phyloP scores from a whole-genome alignment of 2,329 filamentous ascomycete genomes.

The Monilinia polystroma region DNA sequence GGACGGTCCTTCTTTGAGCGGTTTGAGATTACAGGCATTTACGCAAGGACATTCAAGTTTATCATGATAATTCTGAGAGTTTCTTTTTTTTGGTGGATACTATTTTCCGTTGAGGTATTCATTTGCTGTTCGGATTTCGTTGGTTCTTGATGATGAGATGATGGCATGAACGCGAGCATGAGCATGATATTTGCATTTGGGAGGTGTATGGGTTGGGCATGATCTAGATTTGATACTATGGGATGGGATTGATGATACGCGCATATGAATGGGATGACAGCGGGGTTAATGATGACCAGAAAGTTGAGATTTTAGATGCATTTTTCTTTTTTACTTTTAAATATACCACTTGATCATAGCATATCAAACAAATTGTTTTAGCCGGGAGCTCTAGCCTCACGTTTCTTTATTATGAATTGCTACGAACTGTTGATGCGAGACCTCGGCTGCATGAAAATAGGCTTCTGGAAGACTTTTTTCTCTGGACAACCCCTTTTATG shows the following conservation, averaged over 20 bases:
- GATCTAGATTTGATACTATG: constrained; percentile 7
- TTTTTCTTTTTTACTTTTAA: not conserved
- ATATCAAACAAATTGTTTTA: constrained; percentile 13
- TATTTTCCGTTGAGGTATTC: not conserved
- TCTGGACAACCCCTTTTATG: not conserved
- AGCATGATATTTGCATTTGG: constrained; percentile 13
- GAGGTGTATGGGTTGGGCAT: constrained; percentile 17
- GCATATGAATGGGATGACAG: constrained; percentile 13
- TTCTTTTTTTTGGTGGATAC: not conserved
- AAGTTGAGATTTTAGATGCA: constrained; percentile 13
- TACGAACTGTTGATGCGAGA: not conserved
- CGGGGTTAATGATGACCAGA: constrained; percentile 12
- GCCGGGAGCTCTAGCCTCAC: not conserved
- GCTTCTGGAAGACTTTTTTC: not conserved
- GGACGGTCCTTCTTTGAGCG: constrained; percentile 21
- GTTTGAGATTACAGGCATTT: constrained; percentile 14
- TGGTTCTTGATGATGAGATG: constrained; percentile 10
- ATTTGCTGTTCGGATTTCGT: constrained; percentile 5
- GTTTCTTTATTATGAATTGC: not conserved
- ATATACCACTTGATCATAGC: constrained; percentile 19
- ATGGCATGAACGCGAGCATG: constrained; percentile 15
- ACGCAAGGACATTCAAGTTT: constrained; percentile 16
- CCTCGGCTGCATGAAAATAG: not conserved
- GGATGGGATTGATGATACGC: constrained; percentile 16
- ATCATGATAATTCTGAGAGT: constrained; percentile 7